Evolutionary conservation across 2,329 filamentous ascomycete genomes (phyloP).

Genomic region (Penicillium sp.): DNA sequence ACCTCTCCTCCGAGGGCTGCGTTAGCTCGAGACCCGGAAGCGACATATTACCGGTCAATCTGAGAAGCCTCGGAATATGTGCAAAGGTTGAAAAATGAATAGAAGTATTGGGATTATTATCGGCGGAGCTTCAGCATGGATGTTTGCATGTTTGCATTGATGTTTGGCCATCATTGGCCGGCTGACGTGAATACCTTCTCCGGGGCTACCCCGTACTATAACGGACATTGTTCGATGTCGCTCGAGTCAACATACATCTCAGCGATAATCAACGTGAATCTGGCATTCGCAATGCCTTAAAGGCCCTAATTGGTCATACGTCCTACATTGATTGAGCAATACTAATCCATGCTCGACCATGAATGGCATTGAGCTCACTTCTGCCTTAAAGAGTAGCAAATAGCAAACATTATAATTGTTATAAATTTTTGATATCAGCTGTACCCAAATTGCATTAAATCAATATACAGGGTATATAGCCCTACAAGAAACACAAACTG

Average conservation of each 20-base stretch:
- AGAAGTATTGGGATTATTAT: not conserved
- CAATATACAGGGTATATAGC: not conserved
- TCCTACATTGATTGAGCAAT: not conserved
- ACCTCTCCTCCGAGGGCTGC: conserved; percentile 54
- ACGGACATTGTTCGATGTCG: not conserved
- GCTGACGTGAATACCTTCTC: not conserved
- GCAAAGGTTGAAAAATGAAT: not conserved
- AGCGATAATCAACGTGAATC: not conserved
- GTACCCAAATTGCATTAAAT: not conserved
- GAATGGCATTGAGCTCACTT: not conserved
- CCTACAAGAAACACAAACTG: not conserved
- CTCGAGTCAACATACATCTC: not conserved
- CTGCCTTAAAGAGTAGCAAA: not conserved
- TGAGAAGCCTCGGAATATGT: not conserved
- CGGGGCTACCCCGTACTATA: not conserved
- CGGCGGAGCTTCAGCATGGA: not conserved
- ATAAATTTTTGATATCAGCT: not conserved
- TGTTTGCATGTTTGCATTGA: conserved; percentile 3
- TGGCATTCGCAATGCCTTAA: not conserved
- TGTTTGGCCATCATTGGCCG: not conserved
- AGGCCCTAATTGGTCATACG: not conserved
- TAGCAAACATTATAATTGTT: too few relatives aligned
- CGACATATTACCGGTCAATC: conserved; percentile 55
- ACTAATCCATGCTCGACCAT: not conserved
- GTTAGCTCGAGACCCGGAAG: conserved; percentile 72